Evolutionary conservation across 2,329 filamentous ascomycete species (phyloP).

Genomic region (Teratosphaeria nubilosa): DNA sequence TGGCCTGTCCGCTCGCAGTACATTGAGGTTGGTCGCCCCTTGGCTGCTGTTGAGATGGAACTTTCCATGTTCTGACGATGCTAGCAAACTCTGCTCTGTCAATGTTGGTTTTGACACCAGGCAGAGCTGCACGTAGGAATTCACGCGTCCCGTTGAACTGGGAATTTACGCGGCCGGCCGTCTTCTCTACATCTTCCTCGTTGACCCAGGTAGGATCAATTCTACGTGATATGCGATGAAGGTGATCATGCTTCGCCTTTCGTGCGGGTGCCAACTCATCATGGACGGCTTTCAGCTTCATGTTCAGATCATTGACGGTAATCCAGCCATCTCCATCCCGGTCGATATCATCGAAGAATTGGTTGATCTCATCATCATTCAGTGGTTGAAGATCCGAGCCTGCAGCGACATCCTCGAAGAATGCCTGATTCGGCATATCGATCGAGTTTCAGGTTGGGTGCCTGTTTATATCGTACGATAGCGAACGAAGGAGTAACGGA

Average conservation of each 20-base stretch:
- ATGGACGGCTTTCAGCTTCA: constrained; percentile 44
- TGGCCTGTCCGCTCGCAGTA: neutral
- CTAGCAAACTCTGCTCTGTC: neutral
- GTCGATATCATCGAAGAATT: constrained; percentile 45
- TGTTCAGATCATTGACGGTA: constrained; percentile 43
- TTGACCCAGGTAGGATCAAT: neutral
- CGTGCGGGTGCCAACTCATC: constrained; percentile 38
- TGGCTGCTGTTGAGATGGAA: neutral
- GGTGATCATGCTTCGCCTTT: constrained; percentile 35
- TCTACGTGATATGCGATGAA: constrained; percentile 20
- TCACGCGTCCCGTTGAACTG: neutral
- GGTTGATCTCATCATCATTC: constrained; percentile 40
- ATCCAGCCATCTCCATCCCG: constrained; percentile 43
- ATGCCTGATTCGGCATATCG: neutral
- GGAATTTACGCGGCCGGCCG: neutral
- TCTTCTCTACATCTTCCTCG: neutral
- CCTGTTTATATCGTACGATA: too few species aligned
- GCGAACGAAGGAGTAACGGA: neutral
- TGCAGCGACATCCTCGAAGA: neutral
- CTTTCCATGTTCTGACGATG: neutral
- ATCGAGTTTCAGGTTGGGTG: neutral
- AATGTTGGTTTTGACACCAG: neutral
- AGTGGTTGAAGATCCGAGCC: constrained; percentile 13
- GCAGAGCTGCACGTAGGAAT: neutral
- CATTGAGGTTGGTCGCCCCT: neutral